These are phyloP conservation scores for Ogataea henricii DNA, from an alignment of 805 yeast species.

Conservation along the genomic window DNA sequence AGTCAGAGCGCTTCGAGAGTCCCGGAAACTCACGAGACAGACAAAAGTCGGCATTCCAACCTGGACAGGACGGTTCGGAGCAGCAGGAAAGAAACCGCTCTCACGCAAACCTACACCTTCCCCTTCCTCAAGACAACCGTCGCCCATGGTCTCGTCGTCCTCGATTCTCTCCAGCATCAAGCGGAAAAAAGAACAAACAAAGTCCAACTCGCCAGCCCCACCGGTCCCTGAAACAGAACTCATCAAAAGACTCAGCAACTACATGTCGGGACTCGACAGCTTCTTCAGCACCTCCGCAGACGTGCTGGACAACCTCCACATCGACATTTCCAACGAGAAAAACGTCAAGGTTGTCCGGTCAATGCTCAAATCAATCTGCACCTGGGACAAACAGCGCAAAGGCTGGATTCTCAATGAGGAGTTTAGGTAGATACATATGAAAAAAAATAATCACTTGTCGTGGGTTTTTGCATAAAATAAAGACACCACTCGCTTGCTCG, in stretches of 20 bases:
- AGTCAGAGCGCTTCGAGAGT: constrained; percentile 57
- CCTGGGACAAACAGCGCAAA: constrained; percentile 58
- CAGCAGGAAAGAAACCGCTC: constrained; percentile 58
- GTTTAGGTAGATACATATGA: constrained; percentile 33
- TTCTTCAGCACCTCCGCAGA: constrained; percentile 35
- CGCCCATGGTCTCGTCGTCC: constrained; percentile 40
- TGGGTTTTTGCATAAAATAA: too few species aligned
- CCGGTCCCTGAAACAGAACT: constrained; percentile 18
- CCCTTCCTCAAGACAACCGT: constrained; percentile 1
- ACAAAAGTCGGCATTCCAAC: constrained; percentile 80
- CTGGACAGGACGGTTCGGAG: constrained; percentile 93
- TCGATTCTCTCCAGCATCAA: constrained; percentile 52
- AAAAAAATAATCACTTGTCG: not conserved
- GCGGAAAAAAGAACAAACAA: constrained; percentile 27
- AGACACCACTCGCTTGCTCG: too few species aligned
- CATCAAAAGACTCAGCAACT: constrained; percentile 26
- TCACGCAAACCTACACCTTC: not conserved
- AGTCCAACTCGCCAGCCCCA: constrained; percentile 8
- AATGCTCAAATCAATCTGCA: constrained; percentile 65
- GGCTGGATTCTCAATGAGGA: constrained; percentile 71
- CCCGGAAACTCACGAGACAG: constrained; percentile 52
- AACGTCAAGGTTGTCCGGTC: constrained; percentile 66
- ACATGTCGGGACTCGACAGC: constrained; percentile 31
- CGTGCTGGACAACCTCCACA: constrained; percentile 29
- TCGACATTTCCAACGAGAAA: constrained; percentile 46